phyloP scores from a whole-genome alignment of 306 rosid genomes.

The Cucurbita argyrosperma region DNA sequence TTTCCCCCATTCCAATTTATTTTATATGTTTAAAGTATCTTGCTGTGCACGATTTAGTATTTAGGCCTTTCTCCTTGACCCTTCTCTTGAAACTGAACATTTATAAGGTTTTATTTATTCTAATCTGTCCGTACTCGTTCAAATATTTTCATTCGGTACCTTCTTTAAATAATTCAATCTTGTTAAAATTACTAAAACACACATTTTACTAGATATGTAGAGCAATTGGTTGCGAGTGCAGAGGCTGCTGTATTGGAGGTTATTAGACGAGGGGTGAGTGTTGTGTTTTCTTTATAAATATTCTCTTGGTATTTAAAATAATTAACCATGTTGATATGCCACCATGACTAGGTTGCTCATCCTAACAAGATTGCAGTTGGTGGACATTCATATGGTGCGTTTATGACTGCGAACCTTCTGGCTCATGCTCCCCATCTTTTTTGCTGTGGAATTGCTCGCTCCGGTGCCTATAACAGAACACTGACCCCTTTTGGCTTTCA shows the following conservation, averaged over 20 bases:
- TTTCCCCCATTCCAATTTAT: background rate
- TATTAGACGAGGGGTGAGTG: conserved; percentile 65
- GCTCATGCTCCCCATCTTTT: conserved; percentile 98
- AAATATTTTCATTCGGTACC: background rate
- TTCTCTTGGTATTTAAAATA: background rate
- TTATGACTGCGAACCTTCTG: conserved; percentile 96
- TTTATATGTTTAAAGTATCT: background rate
- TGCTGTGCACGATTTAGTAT: background rate
- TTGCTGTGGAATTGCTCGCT: conserved; percentile 96
- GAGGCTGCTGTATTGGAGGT: conserved; percentile 98
- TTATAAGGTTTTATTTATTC: background rate
- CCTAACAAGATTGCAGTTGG: conserved; percentile 88
- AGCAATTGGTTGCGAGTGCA: conserved; percentile 88
- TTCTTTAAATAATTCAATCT: background rate
- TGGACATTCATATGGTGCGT: conserved; percentile 98
- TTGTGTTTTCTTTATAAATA: conserved; percentile 1
- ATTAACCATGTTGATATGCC: conserved; percentile 8
- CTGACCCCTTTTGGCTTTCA: conserved; percentile 98
- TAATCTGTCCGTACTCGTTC: background rate
- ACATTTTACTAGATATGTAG: conserved; percentile 53
- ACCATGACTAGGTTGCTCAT: conserved; percentile 64
- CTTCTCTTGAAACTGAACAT: no score
- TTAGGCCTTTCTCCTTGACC: background rate
- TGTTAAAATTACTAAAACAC: background rate
- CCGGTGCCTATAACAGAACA: conserved; percentile 98